Evolutionary conservation across 371 early-diverging fungal genomes (phyloP), one percentile per base, ranked within the genome.

Genomic region (Parasitella parasitica): DNA sequence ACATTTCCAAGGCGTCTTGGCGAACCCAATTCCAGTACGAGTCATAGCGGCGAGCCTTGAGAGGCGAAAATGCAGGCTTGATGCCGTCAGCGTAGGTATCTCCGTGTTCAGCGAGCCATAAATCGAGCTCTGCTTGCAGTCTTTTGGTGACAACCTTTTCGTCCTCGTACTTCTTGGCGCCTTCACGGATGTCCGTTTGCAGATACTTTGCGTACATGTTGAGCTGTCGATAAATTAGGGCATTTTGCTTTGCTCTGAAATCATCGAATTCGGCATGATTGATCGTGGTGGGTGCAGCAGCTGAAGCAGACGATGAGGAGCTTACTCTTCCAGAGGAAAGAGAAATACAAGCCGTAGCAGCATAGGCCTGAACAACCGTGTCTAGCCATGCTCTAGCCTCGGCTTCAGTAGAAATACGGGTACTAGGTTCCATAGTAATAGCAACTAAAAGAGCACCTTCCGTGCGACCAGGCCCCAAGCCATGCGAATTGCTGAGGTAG

Each of bases 21-120:
- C 95, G 91, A 49, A 90, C 93, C 97, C 97, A 97, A 83, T 97
- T 97, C 97, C 97, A 97, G 86, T 91, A 90, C 24, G 97, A 97
- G 63, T 95, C 96, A 69, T 93, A 96, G 24, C 74, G 80, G 41
- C 97, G 93, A 28, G 91, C 95, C 85, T 95, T 97, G 64, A 87
- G 85, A 48, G 80, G 73, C 56, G 86, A 85, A 75, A 97, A 97
- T 20, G 84, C 66, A 16, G 95, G 95, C 52, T 83, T 85, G 72
- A 96, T 92, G 38, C 97, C 97, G 53, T 91, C 86, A 24, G 92
- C 87, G 78, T 94, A 97, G 53, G 83, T 76, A 38, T 91, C 90
- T 57, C 96, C 97, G 61, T 94, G 95, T 75, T 97, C 97, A 63
- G 86, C 88, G 55, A 86, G 73, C 94, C 94, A 95, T 63, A 87